Evolutionary conservation across 495 filamentous ascomycete species (phyloP), one percentile per base, ranked within the genome.

Genomic region (Amniculicola lignicola): DNA sequence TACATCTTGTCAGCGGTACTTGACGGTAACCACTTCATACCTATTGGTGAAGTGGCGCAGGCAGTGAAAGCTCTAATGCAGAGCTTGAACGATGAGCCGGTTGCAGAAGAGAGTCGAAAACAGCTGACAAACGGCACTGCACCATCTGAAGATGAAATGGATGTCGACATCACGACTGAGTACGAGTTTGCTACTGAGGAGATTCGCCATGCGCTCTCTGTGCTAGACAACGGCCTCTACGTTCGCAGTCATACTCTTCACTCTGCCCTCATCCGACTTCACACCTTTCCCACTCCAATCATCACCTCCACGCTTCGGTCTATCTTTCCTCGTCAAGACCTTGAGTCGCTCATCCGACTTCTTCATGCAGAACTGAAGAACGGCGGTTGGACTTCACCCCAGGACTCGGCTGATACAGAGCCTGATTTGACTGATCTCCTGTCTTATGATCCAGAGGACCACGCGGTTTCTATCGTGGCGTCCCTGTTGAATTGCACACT

Each of bases 401-500:
- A 88, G 63, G 75, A 71, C 41, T 59, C 59, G 43, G 37, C 21
- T 43, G 76, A 78, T 23, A 72, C 79, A 11, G 79, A 81, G 45
- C 68, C n/a, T 6, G 31, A 29, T 10, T 15, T 14, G n/a, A 10
- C 19, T n/a, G 46, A 54, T 11, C 19, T 75, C 22, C 76, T 79
- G 3, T 72, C 75, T 0, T 79, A 82, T 66, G 65, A 77, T 44
- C 69, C 80, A 59, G 75, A 51, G 12, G 64, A 74, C 39, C 51
- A 57, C n/a, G 63, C 69, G 9, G 64, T 78, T n/a, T 48, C 42
- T 29, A 54, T 68, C 35, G 81, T 89, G 51, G 77, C 79, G 25
- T 79, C 83, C 47, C 71, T 94, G 6, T 77, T 95, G 28, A 86
- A 80, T 63, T 82, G 84, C 58, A 83, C 87, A 35, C 76, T 95